Evolutionary conservation across 169 alveolate genomes (phyloP).

Genomic region (Perkinsus chesapeaki): DNA sequence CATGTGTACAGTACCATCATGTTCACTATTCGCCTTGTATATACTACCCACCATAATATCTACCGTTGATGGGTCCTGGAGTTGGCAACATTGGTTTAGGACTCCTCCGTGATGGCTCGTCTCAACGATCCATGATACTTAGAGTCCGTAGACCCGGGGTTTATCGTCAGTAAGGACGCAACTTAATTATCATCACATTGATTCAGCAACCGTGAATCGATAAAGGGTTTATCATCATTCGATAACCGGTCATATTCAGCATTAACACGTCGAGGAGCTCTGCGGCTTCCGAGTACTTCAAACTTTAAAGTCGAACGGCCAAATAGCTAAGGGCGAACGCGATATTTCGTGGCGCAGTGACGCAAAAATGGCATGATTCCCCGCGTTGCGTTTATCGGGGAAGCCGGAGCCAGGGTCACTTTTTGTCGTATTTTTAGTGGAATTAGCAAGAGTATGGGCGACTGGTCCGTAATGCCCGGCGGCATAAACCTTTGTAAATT

Average conservation of each 20-base stretch:
- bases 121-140: neutral
- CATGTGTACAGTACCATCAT: neutral
- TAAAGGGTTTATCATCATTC: neutral
- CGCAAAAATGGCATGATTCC: neutral
- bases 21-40: neutral
- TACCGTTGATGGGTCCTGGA: neutral
- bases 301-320: no score
- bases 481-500: no score
- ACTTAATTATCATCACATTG: neutral
- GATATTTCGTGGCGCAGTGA: neutral
- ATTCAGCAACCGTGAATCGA: slow-evolving; percentile 4
- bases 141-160: neutral
- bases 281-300: no score
- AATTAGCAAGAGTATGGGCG: no score
- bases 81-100: neutral
- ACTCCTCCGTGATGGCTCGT: neutral
- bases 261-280: no score
- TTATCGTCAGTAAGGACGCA: neutral
- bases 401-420: no score
- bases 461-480: no score
- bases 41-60: neutral
- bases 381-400: neutral
- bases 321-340: neutral
- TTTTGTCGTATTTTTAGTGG: no score
- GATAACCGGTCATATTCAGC: neutral